Percentiles rank a stretch among this genome's conserved stretches.
phyloP scores from a whole-genome alignment of 306 rosid genomes.

The Styphnolobium japonicum region DNA sequence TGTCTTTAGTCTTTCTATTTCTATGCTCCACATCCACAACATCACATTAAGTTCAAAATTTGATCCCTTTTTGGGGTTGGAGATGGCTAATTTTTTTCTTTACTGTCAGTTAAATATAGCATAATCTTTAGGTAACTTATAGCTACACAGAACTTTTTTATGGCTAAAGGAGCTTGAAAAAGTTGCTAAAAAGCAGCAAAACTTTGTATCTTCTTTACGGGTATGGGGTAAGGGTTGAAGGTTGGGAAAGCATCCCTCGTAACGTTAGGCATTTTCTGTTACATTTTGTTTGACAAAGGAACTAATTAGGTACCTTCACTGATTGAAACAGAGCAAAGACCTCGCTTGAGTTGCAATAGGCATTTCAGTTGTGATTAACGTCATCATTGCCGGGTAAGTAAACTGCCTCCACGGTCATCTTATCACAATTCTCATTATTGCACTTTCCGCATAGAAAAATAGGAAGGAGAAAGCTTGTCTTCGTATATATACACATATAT shows the following conservation, averaged over 20 bases:
- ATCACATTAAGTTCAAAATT: neutral
- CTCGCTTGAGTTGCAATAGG: constrained; percentile 53
- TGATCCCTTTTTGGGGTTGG: neutral
- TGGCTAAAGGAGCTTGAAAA: neutral
- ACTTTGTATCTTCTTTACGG: neutral
- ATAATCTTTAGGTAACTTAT: neutral
- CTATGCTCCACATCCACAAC: neutral
- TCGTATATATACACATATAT: neutral
- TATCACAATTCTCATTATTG: neutral
- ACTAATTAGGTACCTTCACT: constrained; percentile 1
- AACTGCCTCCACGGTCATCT: neutral
- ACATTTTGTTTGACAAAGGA: neutral
- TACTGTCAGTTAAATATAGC: neutral
- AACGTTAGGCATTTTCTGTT: neutral
- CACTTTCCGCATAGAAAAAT: neutral
- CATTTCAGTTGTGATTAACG: constrained; percentile 36
- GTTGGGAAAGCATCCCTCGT: neutral
- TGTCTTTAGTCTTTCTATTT: neutral
- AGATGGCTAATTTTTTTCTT: too few relatives aligned
- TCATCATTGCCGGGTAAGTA: constrained; percentile 41
- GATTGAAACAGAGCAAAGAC: constrained; percentile 35
- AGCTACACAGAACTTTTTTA: neutral
- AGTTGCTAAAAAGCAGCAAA: too few relatives aligned
- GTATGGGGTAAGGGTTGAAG: neutral
- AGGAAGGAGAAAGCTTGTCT: neutral